These are phyloP conservation scores for Colletotrichum sp. DNA, from an alignment of 2,329 filamentous ascomycete genomes.

Conservation along the genomic window DNA sequence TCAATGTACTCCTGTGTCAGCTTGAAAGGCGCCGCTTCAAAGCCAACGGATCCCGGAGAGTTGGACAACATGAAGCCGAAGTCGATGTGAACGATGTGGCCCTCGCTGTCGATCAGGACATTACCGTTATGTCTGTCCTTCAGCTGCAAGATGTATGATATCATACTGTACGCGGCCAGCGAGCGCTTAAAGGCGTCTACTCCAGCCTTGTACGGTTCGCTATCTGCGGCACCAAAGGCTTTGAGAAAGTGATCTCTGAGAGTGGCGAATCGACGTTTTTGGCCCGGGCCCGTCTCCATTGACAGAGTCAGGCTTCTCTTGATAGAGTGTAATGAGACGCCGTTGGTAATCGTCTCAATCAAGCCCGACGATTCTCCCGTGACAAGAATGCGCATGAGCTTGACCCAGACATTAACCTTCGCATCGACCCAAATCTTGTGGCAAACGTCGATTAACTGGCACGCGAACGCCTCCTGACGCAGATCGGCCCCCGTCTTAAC, in stretches of 20 bases:
- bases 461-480: slow-evolving; percentile 85
- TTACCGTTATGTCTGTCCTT: slow-evolving; percentile 90
- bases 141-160: slow-evolving; percentile 82
- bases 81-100: slow-evolving; percentile 87
- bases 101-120: slow-evolving; percentile 83
- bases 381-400: slow-evolving; percentile 85
- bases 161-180: slow-evolving; percentile 85
- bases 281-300: slow-evolving; percentile 69
- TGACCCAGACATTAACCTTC: slow-evolving; percentile 81
- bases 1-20: slow-evolving; percentile 87
- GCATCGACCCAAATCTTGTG: slow-evolving; percentile 83
- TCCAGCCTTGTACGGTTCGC: slow-evolving; percentile 72
- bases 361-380: slow-evolving; percentile 85
- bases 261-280: slow-evolving; percentile 77
- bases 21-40: slow-evolving; percentile 88
- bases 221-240: slow-evolving; percentile 74
- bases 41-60: slow-evolving; percentile 82
- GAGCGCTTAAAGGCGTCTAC: slow-evolving; percentile 81
- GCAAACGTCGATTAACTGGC: slow-evolving; percentile 82
- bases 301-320: slow-evolving; percentile 82
- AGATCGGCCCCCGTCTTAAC: slow-evolving; percentile 86
- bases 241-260: slow-evolving; percentile 84
- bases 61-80: slow-evolving; percentile 92
- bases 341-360: slow-evolving; percentile 88
- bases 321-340: slow-evolving; percentile 84